Percentiles rank a stretch among this genome's conserved stretches.
Evolutionary conservation across 208 protist species (phyloP).

Genomic region (Naegleria fowleri): DNA sequence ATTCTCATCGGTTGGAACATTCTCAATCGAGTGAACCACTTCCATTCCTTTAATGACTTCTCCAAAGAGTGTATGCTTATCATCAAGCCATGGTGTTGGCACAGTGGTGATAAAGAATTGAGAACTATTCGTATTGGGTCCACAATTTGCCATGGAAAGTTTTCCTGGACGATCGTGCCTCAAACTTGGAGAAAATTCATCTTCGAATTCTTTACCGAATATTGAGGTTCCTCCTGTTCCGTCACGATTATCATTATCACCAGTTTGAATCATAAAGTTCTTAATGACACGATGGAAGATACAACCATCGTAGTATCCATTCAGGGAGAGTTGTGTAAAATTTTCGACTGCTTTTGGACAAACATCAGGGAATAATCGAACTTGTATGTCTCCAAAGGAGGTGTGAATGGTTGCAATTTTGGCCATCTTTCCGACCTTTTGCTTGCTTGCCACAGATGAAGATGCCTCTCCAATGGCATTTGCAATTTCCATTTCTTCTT

Average conservation of each 20-base stretch:
- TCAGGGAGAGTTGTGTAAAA: slow-evolving; percentile 74
- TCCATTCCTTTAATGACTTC: slow-evolving; percentile 58
- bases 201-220: slow-evolving; percentile 73
- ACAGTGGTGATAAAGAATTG: slow-evolving; percentile 53
- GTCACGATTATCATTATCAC: slow-evolving; percentile 71
- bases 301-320: slow-evolving; percentile 81
- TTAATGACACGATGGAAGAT: slow-evolving; percentile 90
- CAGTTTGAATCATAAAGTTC: slow-evolving; percentile 86
- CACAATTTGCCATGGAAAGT: slow-evolving; percentile 67
- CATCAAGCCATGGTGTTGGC: slow-evolving; percentile 35
- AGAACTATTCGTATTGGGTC: slow-evolving; percentile 55
- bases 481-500: slow-evolving; percentile 51
- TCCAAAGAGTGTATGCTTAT: slow-evolving; percentile 75
- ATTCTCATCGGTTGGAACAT: slow-evolving; percentile 46
- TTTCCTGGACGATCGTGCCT: slow-evolving; percentile 59
- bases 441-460: background rate
- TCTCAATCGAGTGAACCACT: slow-evolving; percentile 63
- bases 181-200: slow-evolving; percentile 58
- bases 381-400: slow-evolving; percentile 65
- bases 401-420: slow-evolving; percentile 68
- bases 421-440: slow-evolving; percentile 10
- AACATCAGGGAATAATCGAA: slow-evolving; percentile 79
- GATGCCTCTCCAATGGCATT: background rate
- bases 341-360: slow-evolving; percentile 88
- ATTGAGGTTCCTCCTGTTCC: slow-evolving; percentile 78